Base-by-base conservation (phyloP, 164 flowering plant genomes). In the Liquidambar formosana region DNA sequence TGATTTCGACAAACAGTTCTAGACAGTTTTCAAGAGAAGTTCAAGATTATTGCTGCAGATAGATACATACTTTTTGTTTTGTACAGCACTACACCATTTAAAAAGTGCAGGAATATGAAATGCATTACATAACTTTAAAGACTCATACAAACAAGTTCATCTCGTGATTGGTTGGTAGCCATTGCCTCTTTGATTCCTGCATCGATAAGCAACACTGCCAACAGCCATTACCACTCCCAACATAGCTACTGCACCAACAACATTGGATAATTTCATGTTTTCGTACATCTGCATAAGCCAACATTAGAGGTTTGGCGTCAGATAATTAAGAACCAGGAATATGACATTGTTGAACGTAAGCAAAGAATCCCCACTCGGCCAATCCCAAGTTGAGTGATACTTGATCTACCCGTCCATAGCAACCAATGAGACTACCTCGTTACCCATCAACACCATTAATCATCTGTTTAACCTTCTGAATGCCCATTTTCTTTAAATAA, bases 171-270 rank as follows among this genome's bases (percentile, higher is more conserved):
- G 19, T 47, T 77, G 47, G 68, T 83, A 81, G 22, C 78, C 82
- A 63, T 73, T 79, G 54, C 62, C 81, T 23, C 33, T 56, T 70
- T 61, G 60, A 19, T 71, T 72, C 63, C 49, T 73, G 18, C 62
- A 48, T 3, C n/a, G 47, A 57, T 67, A 73, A 59, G 19, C 66
- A 4, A 80, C 38, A 27, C 62, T 73, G 28, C 74, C 63, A 43
- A 59, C 8, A 28, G 64, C 67, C 10, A 79, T 28, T 22, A 68
- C 85, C 38, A 79, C 65, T 57, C 82, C 85, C 12, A 70, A 27
- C 48, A 80, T 16, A 64, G 67, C 79, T 38, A 73, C 28, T 41
- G 52, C 66, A 82, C 74, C 72, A 18, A 61, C 26, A 57, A 61
- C 64, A 41, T 44, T 72, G 14, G 67, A n/a, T 1, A 52, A 10